phyloP scores from a whole-genome alignment of 1,139 yeast genomes.

The Kazachstania sp. region DNA sequence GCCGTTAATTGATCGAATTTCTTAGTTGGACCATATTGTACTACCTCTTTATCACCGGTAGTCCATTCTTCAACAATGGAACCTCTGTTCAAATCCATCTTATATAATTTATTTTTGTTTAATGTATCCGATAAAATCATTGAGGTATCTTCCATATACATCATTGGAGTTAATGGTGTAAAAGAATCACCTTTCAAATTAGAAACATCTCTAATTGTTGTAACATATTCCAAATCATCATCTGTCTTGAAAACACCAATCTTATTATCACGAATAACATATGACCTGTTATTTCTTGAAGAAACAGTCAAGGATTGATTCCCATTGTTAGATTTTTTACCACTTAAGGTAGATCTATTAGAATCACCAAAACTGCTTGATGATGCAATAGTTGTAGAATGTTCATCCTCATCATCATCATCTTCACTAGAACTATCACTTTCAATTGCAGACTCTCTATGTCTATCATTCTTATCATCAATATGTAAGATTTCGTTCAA shows the following conservation, averaged over 20 bases:
- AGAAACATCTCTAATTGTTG: slow-evolving; percentile 58
- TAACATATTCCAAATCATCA: slow-evolving; percentile 45
- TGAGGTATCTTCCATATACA: slow-evolving; percentile 63
- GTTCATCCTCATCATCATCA: slow-evolving; percentile 25
- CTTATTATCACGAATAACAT: slow-evolving; percentile 68
- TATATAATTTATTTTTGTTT: slow-evolving; percentile 42
- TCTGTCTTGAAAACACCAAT: slow-evolving; percentile 71
- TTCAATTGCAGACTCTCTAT: slow-evolving; percentile 5
- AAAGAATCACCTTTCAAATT: slow-evolving; percentile 44
- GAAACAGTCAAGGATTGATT: slow-evolving; percentile 61
- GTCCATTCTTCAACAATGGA: slow-evolving; percentile 79
- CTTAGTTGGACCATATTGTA: slow-evolving; percentile 55
- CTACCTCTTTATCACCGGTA: slow-evolving; percentile 41
- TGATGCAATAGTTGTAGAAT: slow-evolving; percentile 12
- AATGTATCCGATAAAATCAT: slow-evolving; percentile 54
- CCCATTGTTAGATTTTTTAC: slow-evolving; percentile 16
- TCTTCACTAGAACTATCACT: slow-evolving; percentile 13
- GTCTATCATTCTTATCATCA: slow-evolving; percentile 17
- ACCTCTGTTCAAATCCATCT: slow-evolving; percentile 75
- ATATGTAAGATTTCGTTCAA: slow-evolving; percentile 31
- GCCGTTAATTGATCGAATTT: slow-evolving; percentile 67
- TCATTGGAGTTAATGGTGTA: slow-evolving; percentile 58
- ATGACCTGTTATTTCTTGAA: slow-evolving; percentile 59
- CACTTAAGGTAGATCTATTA: slow-evolving; percentile 6
- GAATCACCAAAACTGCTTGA: slow-evolving; percentile 30